Percentiles rank a stretch among this genome's conserved stretches.
Evolutionary conservation across 352 stramenopile species (phyloP).

Genomic region (Phytopythium litorale): DNA sequence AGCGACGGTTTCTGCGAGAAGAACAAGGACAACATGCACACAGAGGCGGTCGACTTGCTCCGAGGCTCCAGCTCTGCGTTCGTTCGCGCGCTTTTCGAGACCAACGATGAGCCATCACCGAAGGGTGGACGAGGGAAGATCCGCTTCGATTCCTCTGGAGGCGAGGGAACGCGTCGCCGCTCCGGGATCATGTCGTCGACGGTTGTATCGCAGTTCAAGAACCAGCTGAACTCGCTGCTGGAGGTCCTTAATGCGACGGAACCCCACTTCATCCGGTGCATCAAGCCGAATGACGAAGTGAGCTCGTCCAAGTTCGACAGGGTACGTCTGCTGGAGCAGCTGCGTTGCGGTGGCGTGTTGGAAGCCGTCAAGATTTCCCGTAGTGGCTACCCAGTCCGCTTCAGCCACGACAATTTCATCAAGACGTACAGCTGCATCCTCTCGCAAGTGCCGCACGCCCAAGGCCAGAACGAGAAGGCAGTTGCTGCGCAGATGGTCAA

Average conservation of each 20-base stretch:
- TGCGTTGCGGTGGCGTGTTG: constrained; percentile 84
- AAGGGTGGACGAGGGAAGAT: constrained; percentile 5
- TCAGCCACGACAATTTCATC: constrained; percentile 92
- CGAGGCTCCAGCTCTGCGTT: constrained; percentile 61
- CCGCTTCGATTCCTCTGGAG: constrained; percentile 2
- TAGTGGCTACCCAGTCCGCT: constrained; percentile 92
- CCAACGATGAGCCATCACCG: constrained; percentile 21
- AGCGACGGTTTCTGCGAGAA: constrained; percentile 84
- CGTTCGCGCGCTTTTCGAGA: constrained; percentile 68
- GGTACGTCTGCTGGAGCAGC: constrained; percentile 72
- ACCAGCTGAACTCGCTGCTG: constrained; percentile 90
- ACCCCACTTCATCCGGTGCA: constrained; percentile 90
- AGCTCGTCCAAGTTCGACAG: constrained; percentile 61
- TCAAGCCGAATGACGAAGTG: constrained; percentile 83
- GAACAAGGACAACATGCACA: constrained; percentile 89
- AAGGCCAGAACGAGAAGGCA: constrained; percentile 41
- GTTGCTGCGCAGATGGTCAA: constrained; percentile 47
- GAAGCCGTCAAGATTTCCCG: constrained; percentile 89
- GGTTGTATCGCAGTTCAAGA: constrained; percentile 92
- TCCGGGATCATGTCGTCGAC: constrained; percentile 83
- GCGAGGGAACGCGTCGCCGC: constrained; percentile 29
- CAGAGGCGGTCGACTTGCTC: constrained; percentile 69
- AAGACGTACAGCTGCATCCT: constrained; percentile 78
- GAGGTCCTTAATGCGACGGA: constrained; percentile 93
- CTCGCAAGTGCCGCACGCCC: constrained; percentile 30